Percentiles rank a stretch among this genome's conserved stretches.
Conservation (phyloP, 768 basidiomycete genomes). For the Kockovaella imperatae region DNA sequence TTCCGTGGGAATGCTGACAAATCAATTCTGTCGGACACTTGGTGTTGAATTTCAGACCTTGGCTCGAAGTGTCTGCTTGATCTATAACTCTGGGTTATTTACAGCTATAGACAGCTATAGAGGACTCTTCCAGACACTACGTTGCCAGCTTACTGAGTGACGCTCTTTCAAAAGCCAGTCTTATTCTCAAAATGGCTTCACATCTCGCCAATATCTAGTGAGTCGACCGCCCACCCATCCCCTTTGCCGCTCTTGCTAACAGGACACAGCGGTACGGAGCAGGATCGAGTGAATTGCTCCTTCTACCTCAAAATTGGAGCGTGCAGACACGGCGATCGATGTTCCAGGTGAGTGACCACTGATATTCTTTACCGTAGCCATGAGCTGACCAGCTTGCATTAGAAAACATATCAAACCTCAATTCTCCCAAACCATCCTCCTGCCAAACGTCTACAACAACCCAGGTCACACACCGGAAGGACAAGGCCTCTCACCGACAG, state of each 20-base stretch:
- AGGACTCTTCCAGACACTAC: too few species aligned
- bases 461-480: constrained; percentile 63
- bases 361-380: background rate
- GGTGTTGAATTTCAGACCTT: too few species aligned
- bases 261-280: constrained; percentile 45
- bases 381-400: background rate
- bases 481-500: constrained; percentile 68
- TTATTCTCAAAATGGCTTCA: constrained; percentile 35
- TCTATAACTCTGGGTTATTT: too few species aligned
- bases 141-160: background rate
- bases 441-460: constrained; percentile 97
- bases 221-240: constrained; percentile 15
- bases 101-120: too few species aligned
- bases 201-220: constrained; percentile 80
- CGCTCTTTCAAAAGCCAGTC: background rate
- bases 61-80: too few species aligned
- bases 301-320: constrained; percentile 99
- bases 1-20: too few species aligned
- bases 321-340: constrained; percentile 94
- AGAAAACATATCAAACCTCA: constrained; percentile 92
- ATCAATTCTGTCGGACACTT: too few species aligned
- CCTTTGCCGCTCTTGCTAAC: constrained; percentile 5
- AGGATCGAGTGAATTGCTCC: constrained; percentile 86
- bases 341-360: constrained; percentile 56
- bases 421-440: constrained; percentile 91